These are phyloP conservation scores for Trametes polyzona DNA, from an alignment of 1,284 basidiomycete species.

Conservation along the genomic window DNA sequence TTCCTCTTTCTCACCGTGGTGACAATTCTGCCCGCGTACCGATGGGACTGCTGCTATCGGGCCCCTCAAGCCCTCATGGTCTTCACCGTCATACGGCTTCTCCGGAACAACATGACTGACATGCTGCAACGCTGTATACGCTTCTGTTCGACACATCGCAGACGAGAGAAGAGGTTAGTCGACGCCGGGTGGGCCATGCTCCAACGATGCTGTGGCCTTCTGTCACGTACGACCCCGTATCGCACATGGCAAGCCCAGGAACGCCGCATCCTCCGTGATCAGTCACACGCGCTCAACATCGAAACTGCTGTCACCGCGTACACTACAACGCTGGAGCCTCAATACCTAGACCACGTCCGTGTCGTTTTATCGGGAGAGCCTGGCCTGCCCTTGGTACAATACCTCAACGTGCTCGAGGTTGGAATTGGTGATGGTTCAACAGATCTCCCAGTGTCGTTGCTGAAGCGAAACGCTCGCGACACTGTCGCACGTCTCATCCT, in stretches of 20 bases:
- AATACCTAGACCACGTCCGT: background rate
- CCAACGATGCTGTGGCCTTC: background rate
- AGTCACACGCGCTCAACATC: background rate
- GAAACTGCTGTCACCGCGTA: slow-evolving; percentile 1
- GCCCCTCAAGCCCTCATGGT: slow-evolving; percentile 14
- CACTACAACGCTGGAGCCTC: background rate
- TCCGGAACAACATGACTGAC: background rate
- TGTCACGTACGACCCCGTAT: background rate
- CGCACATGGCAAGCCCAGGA: slow-evolving; percentile 4
- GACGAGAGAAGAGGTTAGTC: background rate
- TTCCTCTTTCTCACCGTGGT: slow-evolving; percentile 7
- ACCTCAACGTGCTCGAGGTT: background rate
- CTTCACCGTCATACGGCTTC: background rate
- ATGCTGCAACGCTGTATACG: background rate
- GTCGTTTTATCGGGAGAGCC: background rate
- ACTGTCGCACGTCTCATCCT: background rate
- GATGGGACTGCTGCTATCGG: slow-evolving; percentile 11
- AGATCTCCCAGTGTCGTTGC: background rate
- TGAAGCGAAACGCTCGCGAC: background rate
- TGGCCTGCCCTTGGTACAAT: background rate
- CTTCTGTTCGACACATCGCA: background rate
- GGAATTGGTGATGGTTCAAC: background rate
- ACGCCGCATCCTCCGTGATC: background rate
- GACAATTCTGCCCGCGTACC: slow-evolving; percentile 7
- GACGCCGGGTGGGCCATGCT: background rate